These are phyloP conservation scores for Helicocarpus griseus DNA, from an alignment of 2,329 filamentous ascomycete species.

Conservation along the genomic window DNA sequence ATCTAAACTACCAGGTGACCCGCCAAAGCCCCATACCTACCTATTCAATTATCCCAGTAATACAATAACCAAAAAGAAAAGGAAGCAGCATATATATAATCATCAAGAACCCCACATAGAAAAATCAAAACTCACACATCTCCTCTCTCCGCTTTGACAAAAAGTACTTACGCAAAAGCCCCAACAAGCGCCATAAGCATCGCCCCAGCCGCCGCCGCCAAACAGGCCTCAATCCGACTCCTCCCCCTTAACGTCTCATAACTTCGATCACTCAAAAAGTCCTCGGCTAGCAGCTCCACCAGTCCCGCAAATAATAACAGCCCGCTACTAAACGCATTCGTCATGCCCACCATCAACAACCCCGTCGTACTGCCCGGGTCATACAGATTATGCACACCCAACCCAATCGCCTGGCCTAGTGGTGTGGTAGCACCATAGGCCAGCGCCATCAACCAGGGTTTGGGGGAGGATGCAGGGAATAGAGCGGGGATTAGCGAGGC, in stretches of 20 bases:
- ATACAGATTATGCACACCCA: conserved; percentile 68
- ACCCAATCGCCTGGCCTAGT: conserved; percentile 71
- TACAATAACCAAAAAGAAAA: too few species aligned
- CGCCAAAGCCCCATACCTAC: too few species aligned
- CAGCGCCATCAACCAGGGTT: conserved; percentile 62
- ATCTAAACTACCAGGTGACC: too few species aligned
- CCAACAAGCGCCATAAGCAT: conserved; percentile 58
- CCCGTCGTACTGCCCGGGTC: conserved; percentile 68
- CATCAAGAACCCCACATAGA: neutral
- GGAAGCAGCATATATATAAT: too few species aligned
- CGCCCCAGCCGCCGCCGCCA: conserved; percentile 50
- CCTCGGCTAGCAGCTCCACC: conserved; percentile 75
- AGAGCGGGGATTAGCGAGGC: conserved; percentile 56
- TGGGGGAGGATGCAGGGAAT: conserved; percentile 61
- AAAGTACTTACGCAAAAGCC: conserved; percentile 53
- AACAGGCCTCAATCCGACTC: conserved; percentile 52
- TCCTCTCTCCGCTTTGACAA: neutral
- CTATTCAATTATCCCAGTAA: too few species aligned
- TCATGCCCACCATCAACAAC: conserved; percentile 72
- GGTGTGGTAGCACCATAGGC: conserved; percentile 65
- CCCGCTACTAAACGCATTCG: conserved; percentile 77
- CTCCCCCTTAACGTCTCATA: conserved; percentile 50
- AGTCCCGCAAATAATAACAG: conserved; percentile 72
- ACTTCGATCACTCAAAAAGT: conserved; percentile 62
- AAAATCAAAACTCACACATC: neutral